phyloP scores from a whole-genome alignment of 352 stramenopile species.

The Phytopythium vexans region DNA sequence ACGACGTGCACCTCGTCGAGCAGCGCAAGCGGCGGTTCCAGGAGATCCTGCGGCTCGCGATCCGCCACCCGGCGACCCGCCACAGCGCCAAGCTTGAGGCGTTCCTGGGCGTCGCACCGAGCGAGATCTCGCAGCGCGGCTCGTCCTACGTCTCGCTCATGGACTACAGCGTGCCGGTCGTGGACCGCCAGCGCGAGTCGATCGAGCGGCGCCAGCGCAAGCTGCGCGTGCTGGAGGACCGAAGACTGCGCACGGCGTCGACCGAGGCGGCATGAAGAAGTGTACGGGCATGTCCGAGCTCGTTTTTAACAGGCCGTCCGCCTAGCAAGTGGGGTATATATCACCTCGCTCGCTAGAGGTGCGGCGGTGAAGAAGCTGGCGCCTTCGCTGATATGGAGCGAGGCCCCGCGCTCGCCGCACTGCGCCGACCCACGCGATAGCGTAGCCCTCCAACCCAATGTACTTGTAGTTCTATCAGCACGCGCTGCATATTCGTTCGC shows the following conservation, averaged over 20 bases:
- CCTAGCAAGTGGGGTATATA: too few species aligned
- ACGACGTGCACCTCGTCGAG: conserved; percentile 76
- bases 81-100: conserved; percentile 58
- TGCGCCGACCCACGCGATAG: too few species aligned
- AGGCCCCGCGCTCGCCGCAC: too few species aligned
- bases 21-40: conserved; percentile 81
- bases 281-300: neutral
- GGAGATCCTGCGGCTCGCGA: conserved; percentile 76
- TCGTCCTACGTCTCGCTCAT: conserved; percentile 81
- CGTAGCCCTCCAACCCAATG: too few species aligned
- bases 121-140: conserved; percentile 65
- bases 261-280: neutral
- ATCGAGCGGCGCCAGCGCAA: conserved; percentile 77
- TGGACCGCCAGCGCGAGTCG: conserved; percentile 71
- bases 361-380: too few species aligned
- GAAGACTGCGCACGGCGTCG: conserved; percentile 31
- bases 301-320: neutral
- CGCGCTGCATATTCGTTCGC: too few species aligned
- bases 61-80: conserved; percentile 70
- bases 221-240: conserved; percentile 61
- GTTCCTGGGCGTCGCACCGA: conserved; percentile 70
- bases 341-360: too few species aligned
- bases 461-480: too few species aligned
- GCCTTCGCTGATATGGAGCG: too few species aligned
- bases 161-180: conserved; percentile 74